These are phyloP conservation scores for Podospora bellae-mahoneyi DNA, from an alignment of 495 filamentous ascomycete species.

Conservation along the genomic window DNA sequence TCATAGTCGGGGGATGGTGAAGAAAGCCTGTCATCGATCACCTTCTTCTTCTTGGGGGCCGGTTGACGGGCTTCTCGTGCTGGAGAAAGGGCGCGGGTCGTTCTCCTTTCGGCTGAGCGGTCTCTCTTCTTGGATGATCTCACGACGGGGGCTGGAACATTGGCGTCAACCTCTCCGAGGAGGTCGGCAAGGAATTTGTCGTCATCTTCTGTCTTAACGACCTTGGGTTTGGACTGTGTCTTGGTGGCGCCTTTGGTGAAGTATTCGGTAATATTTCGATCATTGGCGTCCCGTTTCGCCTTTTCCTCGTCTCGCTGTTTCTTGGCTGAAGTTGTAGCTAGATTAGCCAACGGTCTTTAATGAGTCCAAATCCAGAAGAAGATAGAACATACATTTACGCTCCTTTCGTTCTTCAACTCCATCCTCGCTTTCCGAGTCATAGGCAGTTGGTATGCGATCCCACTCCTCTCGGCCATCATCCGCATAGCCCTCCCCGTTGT, in stretches of 20 bases:
- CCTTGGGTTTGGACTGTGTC: slow-evolving; percentile 75
- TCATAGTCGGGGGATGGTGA: slow-evolving; percentile 43
- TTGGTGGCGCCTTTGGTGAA: slow-evolving; percentile 72
- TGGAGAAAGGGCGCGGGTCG: slow-evolving; percentile 77
- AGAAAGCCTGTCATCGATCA: slow-evolving; percentile 39
- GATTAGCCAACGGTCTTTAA: slow-evolving; percentile 12
- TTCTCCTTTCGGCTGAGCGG: slow-evolving; percentile 69
- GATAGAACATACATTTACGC: slow-evolving; percentile 41
- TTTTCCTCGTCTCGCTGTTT: slow-evolving; percentile 87
- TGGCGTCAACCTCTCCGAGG: slow-evolving; percentile 84
- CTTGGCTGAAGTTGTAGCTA: slow-evolving; percentile 54
- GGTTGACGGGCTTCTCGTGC: slow-evolving; percentile 47
- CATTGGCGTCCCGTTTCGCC: slow-evolving; percentile 78
- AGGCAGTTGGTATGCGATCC: slow-evolving; percentile 63
- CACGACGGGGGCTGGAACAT: slow-evolving; percentile 57
- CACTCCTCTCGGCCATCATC: slow-evolving; percentile 97
- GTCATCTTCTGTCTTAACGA: slow-evolving; percentile 76
- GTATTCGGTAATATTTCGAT: slow-evolving; percentile 88
- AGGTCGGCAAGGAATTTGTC: slow-evolving; percentile 80
- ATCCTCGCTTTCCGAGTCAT: slow-evolving; percentile 71
- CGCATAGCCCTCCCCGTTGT: slow-evolving; percentile 89
- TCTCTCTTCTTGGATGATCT: slow-evolving; percentile 57
- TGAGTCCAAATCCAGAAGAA: neutral
- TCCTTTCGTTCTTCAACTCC: slow-evolving; percentile 55
- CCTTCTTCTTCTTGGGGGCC: slow-evolving; percentile 49